Evolutionary conservation across 2,329 filamentous ascomycete genomes (phyloP).

Genomic region (Talaromyces sp.): DNA sequence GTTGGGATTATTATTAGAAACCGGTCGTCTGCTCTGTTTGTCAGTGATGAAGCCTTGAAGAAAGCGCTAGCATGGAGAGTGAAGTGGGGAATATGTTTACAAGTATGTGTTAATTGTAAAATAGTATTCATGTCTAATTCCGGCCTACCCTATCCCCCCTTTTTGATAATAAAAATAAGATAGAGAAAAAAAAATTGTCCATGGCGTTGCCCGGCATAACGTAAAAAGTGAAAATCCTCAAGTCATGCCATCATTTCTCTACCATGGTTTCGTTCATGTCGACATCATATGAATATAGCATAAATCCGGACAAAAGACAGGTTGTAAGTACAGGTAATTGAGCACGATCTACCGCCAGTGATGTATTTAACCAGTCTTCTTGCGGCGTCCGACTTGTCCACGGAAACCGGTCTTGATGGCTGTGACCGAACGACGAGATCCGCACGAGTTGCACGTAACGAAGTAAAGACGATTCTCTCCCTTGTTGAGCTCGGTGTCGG

Average conservation of each 20-base stretch:
- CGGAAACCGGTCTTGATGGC: slow-evolving; percentile 99
- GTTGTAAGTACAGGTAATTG: neutral
- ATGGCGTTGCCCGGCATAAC: neutral
- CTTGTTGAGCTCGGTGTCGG: slow-evolving; percentile 94
- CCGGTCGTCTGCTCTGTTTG: neutral
- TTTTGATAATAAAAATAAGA: neutral
- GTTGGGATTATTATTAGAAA: neutral
- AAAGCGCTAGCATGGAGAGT: neutral
- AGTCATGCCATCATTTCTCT: neutral
- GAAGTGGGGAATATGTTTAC: neutral
- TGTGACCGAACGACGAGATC: slow-evolving; percentile 78
- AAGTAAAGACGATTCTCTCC: slow-evolving; percentile 99
- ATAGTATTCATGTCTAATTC: neutral
- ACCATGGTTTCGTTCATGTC: slow-evolving; percentile 11
- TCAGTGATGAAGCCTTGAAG: neutral
- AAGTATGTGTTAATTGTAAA: neutral
- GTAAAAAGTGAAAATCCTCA: neutral
- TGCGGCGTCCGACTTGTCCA: slow-evolving; percentile 97
- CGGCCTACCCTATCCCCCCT: neutral
- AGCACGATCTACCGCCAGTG: neutral
- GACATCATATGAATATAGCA: neutral
- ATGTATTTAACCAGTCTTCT: slow-evolving; percentile 56
- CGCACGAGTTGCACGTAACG: slow-evolving; percentile 90
- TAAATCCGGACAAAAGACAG: neutral
- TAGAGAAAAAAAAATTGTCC: neutral